Conservation (phyloP, 2,329 filamentous ascomycete species). For the Colletotrichum sp. region DNA sequence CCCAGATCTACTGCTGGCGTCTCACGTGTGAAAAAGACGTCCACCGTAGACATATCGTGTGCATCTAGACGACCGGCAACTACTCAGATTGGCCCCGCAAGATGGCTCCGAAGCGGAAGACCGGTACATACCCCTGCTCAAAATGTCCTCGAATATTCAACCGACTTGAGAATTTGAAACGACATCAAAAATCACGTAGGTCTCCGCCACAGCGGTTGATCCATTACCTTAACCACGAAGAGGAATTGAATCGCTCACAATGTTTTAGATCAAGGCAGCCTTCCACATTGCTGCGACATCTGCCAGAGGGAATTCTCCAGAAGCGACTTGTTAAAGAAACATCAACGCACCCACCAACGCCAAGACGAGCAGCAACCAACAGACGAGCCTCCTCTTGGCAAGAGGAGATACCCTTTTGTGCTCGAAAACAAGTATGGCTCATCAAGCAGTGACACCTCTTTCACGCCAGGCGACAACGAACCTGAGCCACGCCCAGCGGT, state of each 20-base stretch:
- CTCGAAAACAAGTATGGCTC: background rate
- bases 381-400: no score
- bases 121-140: background rate
- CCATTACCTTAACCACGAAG: background rate
- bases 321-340: slow-evolving; percentile 1
- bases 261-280: background rate
- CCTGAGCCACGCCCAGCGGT: background rate
- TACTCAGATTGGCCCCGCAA: background rate
- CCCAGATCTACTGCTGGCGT: background rate
- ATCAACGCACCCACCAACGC: background rate
- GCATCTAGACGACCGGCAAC: background rate
- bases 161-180: slow-evolving; percentile 2
- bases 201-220: background rate
- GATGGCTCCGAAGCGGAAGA: background rate
- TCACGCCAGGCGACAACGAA: background rate
- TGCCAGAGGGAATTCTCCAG: background rate
- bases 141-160: background rate
- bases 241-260: background rate
- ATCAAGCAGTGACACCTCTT: background rate
- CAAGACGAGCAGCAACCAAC: background rate
- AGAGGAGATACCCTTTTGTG: background rate
- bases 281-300: background rate
- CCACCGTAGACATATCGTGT: background rate
- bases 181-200: slow-evolving; percentile 10
- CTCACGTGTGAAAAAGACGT: background rate